Evolutionary conservation across 108 stramenopile species (phyloP).

Genomic region (Nannochloropsis salina): DNA sequence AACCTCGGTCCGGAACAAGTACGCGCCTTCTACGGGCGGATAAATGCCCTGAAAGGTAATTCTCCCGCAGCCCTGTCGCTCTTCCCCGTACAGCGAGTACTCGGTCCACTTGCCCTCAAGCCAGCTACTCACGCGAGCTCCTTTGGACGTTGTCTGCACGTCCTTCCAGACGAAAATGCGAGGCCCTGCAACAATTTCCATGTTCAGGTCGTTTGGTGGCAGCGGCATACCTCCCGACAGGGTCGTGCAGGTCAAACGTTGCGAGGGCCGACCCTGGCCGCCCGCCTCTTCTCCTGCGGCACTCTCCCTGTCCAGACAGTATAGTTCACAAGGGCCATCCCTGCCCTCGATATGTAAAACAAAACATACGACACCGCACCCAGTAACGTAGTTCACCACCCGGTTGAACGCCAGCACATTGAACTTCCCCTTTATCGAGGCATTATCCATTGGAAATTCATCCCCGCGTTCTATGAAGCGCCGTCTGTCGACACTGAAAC

Average conservation of each 20-base stretch:
- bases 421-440: background rate
- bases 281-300: background rate
- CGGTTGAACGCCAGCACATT: background rate
- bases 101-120: background rate
- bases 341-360: background rate
- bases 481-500: conserved; percentile 11
- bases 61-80: background rate
- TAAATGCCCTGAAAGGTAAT: background rate
- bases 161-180: background rate
- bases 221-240: background rate
- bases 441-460: background rate
- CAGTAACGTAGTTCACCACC: background rate
- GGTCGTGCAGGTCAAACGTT: background rate
- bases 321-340: background rate
- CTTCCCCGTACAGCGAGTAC: background rate
- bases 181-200: background rate
- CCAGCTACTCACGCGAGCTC: background rate
- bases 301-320: background rate
- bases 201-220: background rate
- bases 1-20: background rate
- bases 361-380: background rate
- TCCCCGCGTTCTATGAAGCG: conserved; percentile 7
- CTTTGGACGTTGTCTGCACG: background rate
- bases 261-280: background rate
- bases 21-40: background rate